These are phyloP conservation scores for Samsoniella hepiali DNA, from an alignment of 2,329 filamentous ascomycete species.

Conservation along the genomic window DNA sequence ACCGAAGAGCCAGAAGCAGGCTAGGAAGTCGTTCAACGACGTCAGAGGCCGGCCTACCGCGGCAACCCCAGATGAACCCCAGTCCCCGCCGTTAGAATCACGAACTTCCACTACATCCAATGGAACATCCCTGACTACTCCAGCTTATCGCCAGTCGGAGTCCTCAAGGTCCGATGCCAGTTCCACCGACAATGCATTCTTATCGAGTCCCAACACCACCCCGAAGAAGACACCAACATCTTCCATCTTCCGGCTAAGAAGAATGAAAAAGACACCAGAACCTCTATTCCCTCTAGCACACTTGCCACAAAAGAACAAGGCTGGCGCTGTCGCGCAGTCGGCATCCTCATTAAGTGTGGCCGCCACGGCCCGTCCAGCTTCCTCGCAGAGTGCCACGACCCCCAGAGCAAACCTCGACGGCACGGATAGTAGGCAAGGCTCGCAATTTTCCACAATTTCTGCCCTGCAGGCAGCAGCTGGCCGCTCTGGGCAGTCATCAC, in stretches of 20 bases:
- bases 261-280: conserved; percentile 70
- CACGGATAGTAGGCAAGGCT: conserved; percentile 29
- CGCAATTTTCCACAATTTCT: conserved; percentile 43
- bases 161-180: conserved; percentile 88
- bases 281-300: conserved; percentile 82
- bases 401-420: conserved; percentile 25
- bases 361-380: conserved; percentile 34
- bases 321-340: conserved; percentile 32
- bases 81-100: conserved; percentile 30
- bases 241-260: conserved; percentile 78
- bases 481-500: conserved; percentile 64
- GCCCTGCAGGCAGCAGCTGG: conserved; percentile 43
- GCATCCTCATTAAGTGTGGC: conserved; percentile 43
- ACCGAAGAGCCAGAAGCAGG: conserved; percentile 20
- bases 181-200: conserved; percentile 63
- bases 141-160: conserved; percentile 54
- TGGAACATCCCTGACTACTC: conserved; percentile 46
- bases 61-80: conserved; percentile 55
- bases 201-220: conserved; percentile 57
- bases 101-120: conserved; percentile 29
- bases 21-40: conserved; percentile 45
- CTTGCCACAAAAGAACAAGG: conserved; percentile 69
- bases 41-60: conserved; percentile 32
- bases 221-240: conserved; percentile 60
- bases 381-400: conserved; percentile 32